Percentiles rank a stretch among this genome's conserved stretches.
Conservation (phyloP, 148 eudicot genomes). For the Silene uniflora region DNA sequence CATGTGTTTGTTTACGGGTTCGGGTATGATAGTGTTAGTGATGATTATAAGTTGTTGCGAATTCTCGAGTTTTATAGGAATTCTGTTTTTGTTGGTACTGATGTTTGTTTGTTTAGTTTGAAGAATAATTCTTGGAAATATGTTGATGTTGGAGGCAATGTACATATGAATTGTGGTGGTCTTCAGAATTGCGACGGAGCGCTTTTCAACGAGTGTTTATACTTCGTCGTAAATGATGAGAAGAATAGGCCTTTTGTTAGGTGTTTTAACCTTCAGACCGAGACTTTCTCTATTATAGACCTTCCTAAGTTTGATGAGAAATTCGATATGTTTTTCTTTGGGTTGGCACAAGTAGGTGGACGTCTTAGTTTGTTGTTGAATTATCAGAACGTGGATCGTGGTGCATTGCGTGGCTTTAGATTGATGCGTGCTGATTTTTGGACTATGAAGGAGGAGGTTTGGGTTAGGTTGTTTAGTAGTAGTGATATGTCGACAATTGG, state of each 20-base stretch:
- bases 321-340: neutral
- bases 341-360: neutral
- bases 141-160: too few species aligned
- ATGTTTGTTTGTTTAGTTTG: too few species aligned
- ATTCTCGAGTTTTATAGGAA: too few species aligned
- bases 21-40: too few species aligned
- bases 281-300: neutral
- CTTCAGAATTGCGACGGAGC: neutral
- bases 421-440: constrained; percentile 2
- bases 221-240: neutral
- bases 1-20: too few species aligned
- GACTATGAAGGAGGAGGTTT: constrained; percentile 14
- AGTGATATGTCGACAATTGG: neutral
- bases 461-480: constrained; percentile 6
- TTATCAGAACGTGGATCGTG: neutral
- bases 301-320: neutral
- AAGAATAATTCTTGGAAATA: too few species aligned
- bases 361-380: neutral
- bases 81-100: too few species aligned
- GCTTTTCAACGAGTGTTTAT: neutral
- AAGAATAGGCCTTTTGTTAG: neutral
- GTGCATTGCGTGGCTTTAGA: neutral
- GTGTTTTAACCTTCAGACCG: constrained; percentile 4
- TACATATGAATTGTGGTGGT: neutral
- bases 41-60: too few species aligned